Evolutionary conservation across 805 yeast species (phyloP).

Genomic region (Teunomyces stri): DNA sequence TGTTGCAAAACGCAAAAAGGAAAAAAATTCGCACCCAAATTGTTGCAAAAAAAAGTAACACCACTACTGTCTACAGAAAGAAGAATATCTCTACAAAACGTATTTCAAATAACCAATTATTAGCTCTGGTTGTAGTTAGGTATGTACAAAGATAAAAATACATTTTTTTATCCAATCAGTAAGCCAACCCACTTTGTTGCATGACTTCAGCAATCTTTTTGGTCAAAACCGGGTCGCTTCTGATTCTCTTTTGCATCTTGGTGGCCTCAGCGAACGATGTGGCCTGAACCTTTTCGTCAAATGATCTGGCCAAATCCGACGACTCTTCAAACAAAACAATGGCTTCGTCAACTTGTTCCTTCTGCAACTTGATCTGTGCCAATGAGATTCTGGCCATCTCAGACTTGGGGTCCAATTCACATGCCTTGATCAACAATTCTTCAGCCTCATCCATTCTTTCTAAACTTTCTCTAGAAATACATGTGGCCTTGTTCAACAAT

Average conservation of each 20-base stretch:
- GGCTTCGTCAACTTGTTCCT: slow-evolving; percentile 79
- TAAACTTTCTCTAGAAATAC: slow-evolving; percentile 55
- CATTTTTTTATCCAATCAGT: neutral
- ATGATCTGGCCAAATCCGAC: slow-evolving; percentile 75
- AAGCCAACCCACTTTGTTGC: slow-evolving; percentile 22
- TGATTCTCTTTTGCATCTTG: slow-evolving; percentile 79
- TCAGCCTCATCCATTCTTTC: slow-evolving; percentile 54
- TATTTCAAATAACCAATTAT: neutral
- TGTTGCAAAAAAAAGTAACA: neutral
- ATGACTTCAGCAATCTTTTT: slow-evolving; percentile 62
- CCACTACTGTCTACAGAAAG: neutral
- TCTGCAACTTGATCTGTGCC: slow-evolving; percentile 87
- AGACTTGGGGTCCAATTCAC: slow-evolving; percentile 78
- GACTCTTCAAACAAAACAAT: slow-evolving; percentile 78
- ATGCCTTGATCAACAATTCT: slow-evolving; percentile 67
- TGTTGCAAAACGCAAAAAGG: neutral
- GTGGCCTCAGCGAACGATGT: slow-evolving; percentile 91
- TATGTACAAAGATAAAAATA: slow-evolving; percentile 2
- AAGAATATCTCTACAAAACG: neutral
- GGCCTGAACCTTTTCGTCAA: slow-evolving; percentile 86
- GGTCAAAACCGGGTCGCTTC: slow-evolving; percentile 63
- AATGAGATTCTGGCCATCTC: slow-evolving; percentile 88
- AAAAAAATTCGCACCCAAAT: neutral
- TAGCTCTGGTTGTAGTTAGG: neutral
- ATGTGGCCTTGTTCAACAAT: slow-evolving; percentile 82